phyloP scores from a whole-genome alignment of 306 rosid genomes.

The Cicer chorassanicum region DNA sequence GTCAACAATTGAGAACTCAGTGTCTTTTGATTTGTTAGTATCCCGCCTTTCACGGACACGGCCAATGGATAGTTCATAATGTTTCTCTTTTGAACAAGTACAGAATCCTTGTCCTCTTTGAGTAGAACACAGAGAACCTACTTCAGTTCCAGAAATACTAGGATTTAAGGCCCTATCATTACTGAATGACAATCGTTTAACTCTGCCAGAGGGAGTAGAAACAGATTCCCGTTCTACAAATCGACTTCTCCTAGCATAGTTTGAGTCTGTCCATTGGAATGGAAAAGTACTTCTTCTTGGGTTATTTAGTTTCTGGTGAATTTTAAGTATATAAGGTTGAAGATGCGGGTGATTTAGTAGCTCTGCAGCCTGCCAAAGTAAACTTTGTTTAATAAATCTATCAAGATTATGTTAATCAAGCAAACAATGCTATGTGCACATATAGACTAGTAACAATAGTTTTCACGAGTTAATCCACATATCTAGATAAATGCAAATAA shows the following conservation, averaged over 20 bases:
- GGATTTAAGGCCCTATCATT: conserved; percentile 86
- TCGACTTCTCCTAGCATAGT: conserved; percentile 65
- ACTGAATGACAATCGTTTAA: conserved; percentile 64
- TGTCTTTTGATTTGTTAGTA: conserved; percentile 51
- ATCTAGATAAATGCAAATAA: conserved; percentile 5
- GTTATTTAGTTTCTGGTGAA: conserved; percentile 74
- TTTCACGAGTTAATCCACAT: conserved; percentile 17
- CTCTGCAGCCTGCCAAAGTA: conserved; percentile 81
- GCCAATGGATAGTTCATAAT: conserved; percentile 55
- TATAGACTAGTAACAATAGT: not conserved
- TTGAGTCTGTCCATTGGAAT: conserved; percentile 61
- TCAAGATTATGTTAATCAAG: conserved; percentile 13
- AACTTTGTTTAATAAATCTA: conserved; percentile 20
- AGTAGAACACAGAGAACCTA: conserved; percentile 63
- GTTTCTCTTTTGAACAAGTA: conserved; percentile 50
- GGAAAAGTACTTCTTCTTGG: conserved; percentile 71
- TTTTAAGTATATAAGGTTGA: conserved; percentile 78
- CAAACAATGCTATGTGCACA: not conserved
- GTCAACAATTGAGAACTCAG: conserved; percentile 51
- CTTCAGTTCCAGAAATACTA: conserved; percentile 75
- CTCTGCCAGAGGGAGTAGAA: conserved; percentile 49
- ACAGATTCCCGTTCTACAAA: conserved; percentile 62
- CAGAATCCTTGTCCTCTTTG: conserved; percentile 57
- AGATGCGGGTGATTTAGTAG: conserved; percentile 78
- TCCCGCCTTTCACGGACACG: conserved; percentile 49